Base-by-base conservation (phyloP, 2,329 filamentous ascomycete genomes). In the Pseudogymnoascus sp. region DNA sequence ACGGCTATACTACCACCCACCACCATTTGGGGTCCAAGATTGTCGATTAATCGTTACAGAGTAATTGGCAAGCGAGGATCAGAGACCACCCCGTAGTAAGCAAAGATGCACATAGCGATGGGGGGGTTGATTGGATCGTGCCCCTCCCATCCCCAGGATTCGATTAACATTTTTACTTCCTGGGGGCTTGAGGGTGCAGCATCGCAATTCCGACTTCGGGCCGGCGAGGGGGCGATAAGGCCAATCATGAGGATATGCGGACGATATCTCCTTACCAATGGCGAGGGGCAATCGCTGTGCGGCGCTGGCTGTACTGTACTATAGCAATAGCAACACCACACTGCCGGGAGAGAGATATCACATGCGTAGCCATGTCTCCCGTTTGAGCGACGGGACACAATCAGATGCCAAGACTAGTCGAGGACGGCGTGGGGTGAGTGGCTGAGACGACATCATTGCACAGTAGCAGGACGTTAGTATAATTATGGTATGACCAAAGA, bases 161-260 rank as follows among this genome's bases (percentile, higher is more conserved):
- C 40, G 42, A 48, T 48, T 48, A 48, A 29, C 42, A 7, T 48
- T 48, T 29, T 9, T 29, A 27, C 18, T 48, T 29, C 25, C 21
- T 48, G 25, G 42, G 42, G 21, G 21, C 29, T 21, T 15, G 25
- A 48, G n/a, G n/a, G 21, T 21, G 42, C 25, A 18, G 25, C 42
- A 48, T 48, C 42, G n/a, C 42, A 48, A 48, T 48, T 48, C 42
- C 42, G 42, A 48, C 25, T 48, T 48, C 42, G 42, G 42, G 42
- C 25, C 42, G 42, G 42, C 42, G 42, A 48, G 25, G 25, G 3
- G 4, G 25, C 42, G 42, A 48, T 48, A 48, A 48, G 42, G 7
- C 42, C 42, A 48, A 48, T 48, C 42, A 48, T 48, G 13, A 9
- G 25, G 13, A 15, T 18, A 29, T 29, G 42, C 25, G 42, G 42